A percentile compares a stretch with the other conserved stretches of the same genome.
Evolutionary conservation across 345 rosid species (phyloP).

Genomic region (Gynandropsis gynandra): DNA sequence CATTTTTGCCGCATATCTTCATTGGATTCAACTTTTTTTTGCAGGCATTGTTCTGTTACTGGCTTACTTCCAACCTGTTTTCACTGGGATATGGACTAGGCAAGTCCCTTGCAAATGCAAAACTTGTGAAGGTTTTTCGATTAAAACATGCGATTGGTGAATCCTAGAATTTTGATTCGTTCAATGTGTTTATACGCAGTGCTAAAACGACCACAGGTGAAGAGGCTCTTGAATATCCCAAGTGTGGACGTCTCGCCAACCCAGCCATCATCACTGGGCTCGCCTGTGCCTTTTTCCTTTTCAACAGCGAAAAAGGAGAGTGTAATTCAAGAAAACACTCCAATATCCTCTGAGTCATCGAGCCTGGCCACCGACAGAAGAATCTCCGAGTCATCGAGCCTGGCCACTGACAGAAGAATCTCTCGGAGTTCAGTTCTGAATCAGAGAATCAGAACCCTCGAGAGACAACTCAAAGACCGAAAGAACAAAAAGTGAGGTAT

Average conservation of each 20-base stretch:
- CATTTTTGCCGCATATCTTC: too few relatives aligned
- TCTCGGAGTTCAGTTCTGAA: slow-evolving; percentile 30
- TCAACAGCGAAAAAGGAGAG: slow-evolving; percentile 20
- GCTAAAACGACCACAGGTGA: slow-evolving; percentile 33
- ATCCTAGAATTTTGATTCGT: background rate
- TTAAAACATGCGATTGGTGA: slow-evolving; percentile 8
- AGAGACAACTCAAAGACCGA: slow-evolving; percentile 32
- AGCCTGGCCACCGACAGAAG: slow-evolving; percentile 30
- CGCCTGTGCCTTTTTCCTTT: slow-evolving; percentile 29
- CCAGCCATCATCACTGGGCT: slow-evolving; percentile 16
- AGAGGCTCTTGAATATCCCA: slow-evolving; percentile 37
- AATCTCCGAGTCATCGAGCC: slow-evolving; percentile 31
- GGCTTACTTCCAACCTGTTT: slow-evolving; percentile 48
- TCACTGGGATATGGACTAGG: slow-evolving; percentile 38
- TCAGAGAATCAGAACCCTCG: slow-evolving; percentile 35
- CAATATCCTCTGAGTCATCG: slow-evolving; percentile 19
- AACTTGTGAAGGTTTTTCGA: background rate
- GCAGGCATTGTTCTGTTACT: slow-evolving; percentile 47
- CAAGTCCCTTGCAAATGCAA: slow-evolving; percentile 16
- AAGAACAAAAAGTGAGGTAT: slow-evolving; percentile 27
- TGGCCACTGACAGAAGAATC: slow-evolving; percentile 30
- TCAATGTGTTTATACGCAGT: slow-evolving; percentile 27
- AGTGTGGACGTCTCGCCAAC: slow-evolving; percentile 14
- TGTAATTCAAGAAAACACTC: slow-evolving; percentile 15
- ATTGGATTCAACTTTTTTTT: background rate